Evolutionary conservation across 441 rosid genomes (phyloP), one percentile per base, ranked within the genome.

Genomic region (Eruca vesicaria): DNA sequence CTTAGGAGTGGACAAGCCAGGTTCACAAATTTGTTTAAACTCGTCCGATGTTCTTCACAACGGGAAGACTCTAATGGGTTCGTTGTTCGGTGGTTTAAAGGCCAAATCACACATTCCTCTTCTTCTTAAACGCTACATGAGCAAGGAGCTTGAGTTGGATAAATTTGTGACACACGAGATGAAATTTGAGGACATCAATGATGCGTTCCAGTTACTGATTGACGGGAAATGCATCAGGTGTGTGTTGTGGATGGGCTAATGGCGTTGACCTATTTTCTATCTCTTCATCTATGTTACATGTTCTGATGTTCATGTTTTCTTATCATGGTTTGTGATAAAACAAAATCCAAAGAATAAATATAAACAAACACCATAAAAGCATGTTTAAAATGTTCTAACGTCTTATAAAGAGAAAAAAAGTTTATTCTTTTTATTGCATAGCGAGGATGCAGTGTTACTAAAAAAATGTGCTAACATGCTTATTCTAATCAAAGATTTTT

Each of bases 101-200:
- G 80, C 97, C 43, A 94, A 91, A 82, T 78, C 91, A 9, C 92
- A 91, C 65, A 82, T 94, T 75, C 96, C 97, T 15, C 48, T 88
- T 76, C 92, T 94, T 75, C 31, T 94, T 0, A 87, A 88, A 68
- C 91, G 84, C 7, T 90, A 91, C 63, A 48, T 43, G 77, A 84
- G 84, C 84, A 91, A 88, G 88, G 97, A 93, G 56, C 84, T 91
- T 77, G 83, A 75, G 67, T 67, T 93, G 79, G 96, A 91, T 31
- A 75, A 91, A 55, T 93, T 91, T 81, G 93, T 91, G 38, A 90
- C 97, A 0, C 97, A 93, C 62, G 97, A 93, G 69, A 71, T 91
- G 66, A 82, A 64, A 50, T 90, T 93, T 16, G 87, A 85, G 74
- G 94, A 88, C 20, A 89, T 93, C 65, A 91, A 90, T 79, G 85